Evolutionary conservation across 1,139 yeast genomes (phyloP).

Genomic region (Scheffersomyces cryptocercus): DNA sequence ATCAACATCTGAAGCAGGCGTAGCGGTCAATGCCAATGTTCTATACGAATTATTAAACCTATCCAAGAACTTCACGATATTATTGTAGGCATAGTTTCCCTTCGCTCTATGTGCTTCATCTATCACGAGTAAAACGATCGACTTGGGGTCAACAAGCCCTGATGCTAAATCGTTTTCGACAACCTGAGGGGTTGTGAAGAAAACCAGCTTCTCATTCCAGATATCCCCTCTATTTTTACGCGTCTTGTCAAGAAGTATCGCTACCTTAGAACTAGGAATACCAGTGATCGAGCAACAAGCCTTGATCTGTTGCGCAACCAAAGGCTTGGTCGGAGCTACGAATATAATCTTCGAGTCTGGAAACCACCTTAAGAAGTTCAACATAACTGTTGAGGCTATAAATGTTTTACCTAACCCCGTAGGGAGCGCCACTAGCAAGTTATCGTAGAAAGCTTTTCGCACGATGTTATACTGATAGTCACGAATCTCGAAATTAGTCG

Average conservation of each 20-base stretch:
- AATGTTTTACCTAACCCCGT: constrained; percentile 98
- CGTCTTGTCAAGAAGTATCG: constrained; percentile 75
- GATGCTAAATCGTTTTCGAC: constrained; percentile 83
- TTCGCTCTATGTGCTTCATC: constrained; percentile 97
- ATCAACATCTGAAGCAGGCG: constrained; percentile 87
- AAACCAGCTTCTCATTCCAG: constrained; percentile 77
- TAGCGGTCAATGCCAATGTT: constrained; percentile 87
- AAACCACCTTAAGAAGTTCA: constrained; percentile 87
- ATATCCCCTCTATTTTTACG: constrained; percentile 65
- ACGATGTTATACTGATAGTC: constrained; percentile 89
- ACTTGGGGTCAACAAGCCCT: constrained; percentile 76
- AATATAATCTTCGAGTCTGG: constrained; percentile 76
- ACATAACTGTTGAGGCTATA: constrained; percentile 91
- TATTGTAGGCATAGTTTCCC: constrained; percentile 86
- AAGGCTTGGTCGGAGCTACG: constrained; percentile 96
- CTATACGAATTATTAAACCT: constrained; percentile 70
- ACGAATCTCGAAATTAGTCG: constrained; percentile 79
- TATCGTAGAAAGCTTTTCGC: constrained; percentile 66
- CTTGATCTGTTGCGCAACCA: constrained; percentile 96
- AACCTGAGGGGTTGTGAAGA: constrained; percentile 96
- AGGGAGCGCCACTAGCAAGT: constrained; percentile 86
- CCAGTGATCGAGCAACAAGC: constrained; percentile 92
- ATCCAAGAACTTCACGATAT: constrained; percentile 67
- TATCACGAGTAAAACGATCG: constrained; percentile 72
- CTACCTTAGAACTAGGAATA: constrained; percentile 71